Percentiles rank a stretch among this genome's conserved stretches.
phyloP scores from a whole-genome alignment of 352 stramenopile species.

The Blastocystis sp. region DNA sequence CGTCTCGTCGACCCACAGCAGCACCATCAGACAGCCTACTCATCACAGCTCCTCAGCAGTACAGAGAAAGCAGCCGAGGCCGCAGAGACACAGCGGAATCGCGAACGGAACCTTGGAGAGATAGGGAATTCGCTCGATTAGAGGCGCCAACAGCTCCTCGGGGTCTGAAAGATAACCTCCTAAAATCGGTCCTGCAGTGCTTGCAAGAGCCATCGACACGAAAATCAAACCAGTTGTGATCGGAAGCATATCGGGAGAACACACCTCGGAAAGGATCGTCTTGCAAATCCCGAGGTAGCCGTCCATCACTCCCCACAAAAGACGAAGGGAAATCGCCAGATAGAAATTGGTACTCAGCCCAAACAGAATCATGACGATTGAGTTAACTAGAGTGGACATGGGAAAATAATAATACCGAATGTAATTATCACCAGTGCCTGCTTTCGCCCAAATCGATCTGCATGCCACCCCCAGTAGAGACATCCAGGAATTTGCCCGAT shows the following conservation, averaged over 20 bases:
- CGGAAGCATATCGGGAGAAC: constrained; percentile 23
- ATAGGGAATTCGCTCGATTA: constrained; percentile 42
- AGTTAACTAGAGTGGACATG: neutral
- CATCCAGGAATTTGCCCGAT: constrained; percentile 42
- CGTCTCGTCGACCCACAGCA: constrained; percentile 24
- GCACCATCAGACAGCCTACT: neutral
- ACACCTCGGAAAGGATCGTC: constrained; percentile 33
- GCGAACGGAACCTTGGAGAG: constrained; percentile 5
- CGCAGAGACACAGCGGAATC: neutral
- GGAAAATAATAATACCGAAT: neutral
- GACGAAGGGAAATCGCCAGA: constrained; percentile 19
- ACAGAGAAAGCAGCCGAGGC: constrained; percentile 9
- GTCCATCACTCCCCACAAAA: constrained; percentile 37
- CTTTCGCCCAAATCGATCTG: constrained; percentile 32
- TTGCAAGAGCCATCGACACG: neutral
- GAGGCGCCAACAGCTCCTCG: neutral
- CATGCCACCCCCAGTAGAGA: constrained; percentile 48
- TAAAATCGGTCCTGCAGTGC: constrained; percentile 1
- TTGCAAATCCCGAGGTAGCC: constrained; percentile 58
- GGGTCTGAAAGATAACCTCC: constrained; percentile 50
- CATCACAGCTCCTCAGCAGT: neutral
- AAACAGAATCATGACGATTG: constrained; percentile 32
- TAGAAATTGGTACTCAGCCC: constrained; percentile 47
- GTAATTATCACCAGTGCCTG: neutral
- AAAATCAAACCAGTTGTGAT: constrained; percentile 36